Base-by-base conservation (phyloP, 2,329 filamentous ascomycete genomes). In the Saccharata proteae region DNA sequence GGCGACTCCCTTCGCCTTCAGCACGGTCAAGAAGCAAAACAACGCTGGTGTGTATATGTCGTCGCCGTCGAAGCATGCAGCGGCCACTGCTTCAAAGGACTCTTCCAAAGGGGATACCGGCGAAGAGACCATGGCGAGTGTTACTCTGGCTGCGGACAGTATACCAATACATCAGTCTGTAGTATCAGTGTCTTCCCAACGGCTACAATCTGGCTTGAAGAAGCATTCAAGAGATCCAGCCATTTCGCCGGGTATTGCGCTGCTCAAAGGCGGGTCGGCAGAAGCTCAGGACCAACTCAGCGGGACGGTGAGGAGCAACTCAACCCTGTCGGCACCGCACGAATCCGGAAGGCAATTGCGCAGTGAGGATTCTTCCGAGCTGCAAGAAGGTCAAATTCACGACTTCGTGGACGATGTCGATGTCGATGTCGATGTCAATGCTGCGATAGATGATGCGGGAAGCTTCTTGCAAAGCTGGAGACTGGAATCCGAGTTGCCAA, bases 11-110 rank as follows among this genome's bases (percentile, higher is more conserved):
- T 58, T 61, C 45, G 37, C 45, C 10, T 52, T 54, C 40, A 57
- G 54, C 31, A 58, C 57, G 8, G 45, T 55, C 19, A 64, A 62
- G 44, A 62, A 61, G 43, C 45, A 40, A 5, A 32, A 24, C 14
- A 28, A 17, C 5, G 33, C 12, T 5, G 16, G 13, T 16, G 6
- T 11, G 3, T 28, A n/a, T n/a, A n/a, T n/a, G n/a, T n/a, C n/a
- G n/a, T n/a, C n/a, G n/a, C n/a, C n/a, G n/a, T n/a, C n/a, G n/a
- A n/a, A n/a, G n/a, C n/a, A n/a, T n/a, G n/a, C n/a, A n/a, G n/a
- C n/a, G n/a, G n/a, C n/a, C 16, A 16, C 26, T 28, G 16, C 26
- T 18, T 16, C 13, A 28, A 8, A n/a, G n/a, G n/a, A n/a, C n/a
- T n/a, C n/a, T n/a, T n/a, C 26, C 26, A 19, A 26, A 26, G 19